Conservation (phyloP, 441 rosid species). For the Lepidium campestre region DNA sequence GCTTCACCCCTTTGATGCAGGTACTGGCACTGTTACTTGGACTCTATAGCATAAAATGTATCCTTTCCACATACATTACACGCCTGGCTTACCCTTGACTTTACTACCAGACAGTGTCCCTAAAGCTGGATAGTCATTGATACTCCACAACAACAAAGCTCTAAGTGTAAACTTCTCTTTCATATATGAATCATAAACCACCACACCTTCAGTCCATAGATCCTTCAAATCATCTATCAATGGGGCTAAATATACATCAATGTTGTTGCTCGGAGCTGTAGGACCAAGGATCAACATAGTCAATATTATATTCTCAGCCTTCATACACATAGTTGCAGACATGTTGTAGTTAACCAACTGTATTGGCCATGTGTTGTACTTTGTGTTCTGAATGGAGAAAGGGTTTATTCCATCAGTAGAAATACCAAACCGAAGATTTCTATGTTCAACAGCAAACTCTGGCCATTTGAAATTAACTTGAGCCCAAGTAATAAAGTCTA, state of each 20-base stretch:
- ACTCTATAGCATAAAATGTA: neutral
- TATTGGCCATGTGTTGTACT: neutral
- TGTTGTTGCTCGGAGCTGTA: neutral
- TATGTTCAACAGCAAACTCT: neutral
- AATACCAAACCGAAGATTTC: neutral
- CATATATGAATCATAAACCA: neutral
- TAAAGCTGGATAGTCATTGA: neutral
- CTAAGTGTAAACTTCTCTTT: neutral
- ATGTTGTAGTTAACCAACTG: neutral
- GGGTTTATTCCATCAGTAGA: neutral
- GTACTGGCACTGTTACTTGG: neutral
- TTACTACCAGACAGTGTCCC: neutral
- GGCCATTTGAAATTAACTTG: neutral
- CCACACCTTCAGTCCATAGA: neutral
- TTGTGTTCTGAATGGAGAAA: neutral
- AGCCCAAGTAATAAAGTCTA: neutral
- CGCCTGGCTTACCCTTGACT: neutral
- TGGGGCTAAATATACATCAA: neutral
- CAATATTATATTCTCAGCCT: neutral
- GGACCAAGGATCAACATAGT: neutral
- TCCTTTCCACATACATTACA: neutral
- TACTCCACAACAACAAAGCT: neutral
- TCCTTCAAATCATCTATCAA: neutral
- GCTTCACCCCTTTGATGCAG: neutral
- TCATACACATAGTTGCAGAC: neutral